A percentile compares a stretch with the other conserved stretches of the same genome.
phyloP scores from a whole-genome alignment of 2,329 filamentous ascomycete genomes.

The Claviceps maximensis region DNA sequence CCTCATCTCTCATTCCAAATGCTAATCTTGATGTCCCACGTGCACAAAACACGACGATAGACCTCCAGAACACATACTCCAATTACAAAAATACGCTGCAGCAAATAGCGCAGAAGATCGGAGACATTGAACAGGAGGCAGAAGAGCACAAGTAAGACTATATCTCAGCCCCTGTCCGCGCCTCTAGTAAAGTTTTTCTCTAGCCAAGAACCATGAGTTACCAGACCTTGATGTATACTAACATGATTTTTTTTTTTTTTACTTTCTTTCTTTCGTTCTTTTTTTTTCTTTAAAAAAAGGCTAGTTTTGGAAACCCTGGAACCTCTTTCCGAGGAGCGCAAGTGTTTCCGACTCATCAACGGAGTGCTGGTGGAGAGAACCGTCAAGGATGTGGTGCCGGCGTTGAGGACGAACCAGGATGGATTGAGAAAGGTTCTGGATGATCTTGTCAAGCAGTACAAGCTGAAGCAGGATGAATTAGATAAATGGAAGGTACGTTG shows the following conservation, averaged over 20 bases:
- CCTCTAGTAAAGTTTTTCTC: no score
- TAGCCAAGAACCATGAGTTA: not conserved
- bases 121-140: constrained; percentile 90
- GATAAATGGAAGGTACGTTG: constrained; percentile 89
- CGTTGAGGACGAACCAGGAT: constrained; percentile 85
- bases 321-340: constrained; percentile 71
- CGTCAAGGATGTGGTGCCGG: constrained; percentile 81
- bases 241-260: not conserved
- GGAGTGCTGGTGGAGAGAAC: constrained; percentile 90
- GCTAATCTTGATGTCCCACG: not conserved
- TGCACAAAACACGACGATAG: constrained; percentile 28
- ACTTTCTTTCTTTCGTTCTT: no score
- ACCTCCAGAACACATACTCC: constrained; percentile 67
- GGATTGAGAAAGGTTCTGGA: constrained; percentile 89
- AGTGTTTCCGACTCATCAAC: constrained; percentile 98
- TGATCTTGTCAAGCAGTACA: constrained; percentile 93
- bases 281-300: constrained; percentile 32
- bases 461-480: constrained; percentile 83
- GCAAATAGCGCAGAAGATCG: constrained; percentile 89
- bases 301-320: constrained; percentile 86
- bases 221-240: not conserved
- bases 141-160: constrained; percentile 89
- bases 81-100: constrained; percentile 72
- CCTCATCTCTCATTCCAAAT: not conserved
- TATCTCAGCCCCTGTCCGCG: no score